These are phyloP conservation scores for Neonothopanus nambi DNA, from an alignment of 1,284 basidiomycete genomes.

Conservation along the genomic window DNA sequence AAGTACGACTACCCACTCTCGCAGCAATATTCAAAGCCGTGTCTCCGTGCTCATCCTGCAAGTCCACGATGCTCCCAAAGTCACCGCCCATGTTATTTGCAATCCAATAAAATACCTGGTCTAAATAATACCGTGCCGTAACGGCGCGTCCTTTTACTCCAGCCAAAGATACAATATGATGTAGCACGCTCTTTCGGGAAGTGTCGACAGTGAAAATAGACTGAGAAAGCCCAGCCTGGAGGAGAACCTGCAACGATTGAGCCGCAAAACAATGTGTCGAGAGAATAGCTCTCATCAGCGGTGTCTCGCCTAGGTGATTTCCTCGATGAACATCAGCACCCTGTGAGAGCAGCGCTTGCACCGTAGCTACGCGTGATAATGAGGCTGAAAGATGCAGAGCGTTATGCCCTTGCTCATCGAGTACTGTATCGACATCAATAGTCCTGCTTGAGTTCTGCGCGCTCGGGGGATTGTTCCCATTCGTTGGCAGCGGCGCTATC, in stretches of 20 bases:
- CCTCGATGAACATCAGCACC: conserved; percentile 89
- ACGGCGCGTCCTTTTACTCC: conserved; percentile 87
- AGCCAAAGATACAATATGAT: conserved; percentile 91
- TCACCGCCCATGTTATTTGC: conserved; percentile 71
- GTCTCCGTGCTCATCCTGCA: conserved; percentile 96
- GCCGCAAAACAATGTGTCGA: conserved; percentile 87
- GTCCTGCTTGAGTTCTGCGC: conserved; percentile 25
- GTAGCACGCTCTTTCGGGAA: conserved; percentile 87
- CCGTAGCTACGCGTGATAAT: conserved; percentile 69
- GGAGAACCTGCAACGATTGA: conserved; percentile 72
- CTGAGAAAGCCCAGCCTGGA: conserved; percentile 56
- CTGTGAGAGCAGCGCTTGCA: conserved; percentile 66
- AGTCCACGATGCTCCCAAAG: conserved; percentile 82
- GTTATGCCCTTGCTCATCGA: conserved; percentile 95
- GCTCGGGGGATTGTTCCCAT: conserved; percentile 25
- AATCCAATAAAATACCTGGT: conserved; percentile 86
- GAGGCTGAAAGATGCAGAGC: conserved; percentile 94
- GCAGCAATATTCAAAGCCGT: conserved; percentile 96
- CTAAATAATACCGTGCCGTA: conserved; percentile 90
- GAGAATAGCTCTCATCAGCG: conserved; percentile 90
- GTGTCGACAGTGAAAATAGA: conserved; percentile 91
- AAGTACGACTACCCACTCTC: conserved; percentile 85
- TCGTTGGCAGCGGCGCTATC: conserved; percentile 49
- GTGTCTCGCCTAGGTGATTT: conserved; percentile 93
- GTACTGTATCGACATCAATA: conserved; percentile 75